Evolutionary conservation across 129 eudicot genomes (phyloP), one percentile per base, ranked within the genome.

Genomic region (Logfia minima): DNA sequence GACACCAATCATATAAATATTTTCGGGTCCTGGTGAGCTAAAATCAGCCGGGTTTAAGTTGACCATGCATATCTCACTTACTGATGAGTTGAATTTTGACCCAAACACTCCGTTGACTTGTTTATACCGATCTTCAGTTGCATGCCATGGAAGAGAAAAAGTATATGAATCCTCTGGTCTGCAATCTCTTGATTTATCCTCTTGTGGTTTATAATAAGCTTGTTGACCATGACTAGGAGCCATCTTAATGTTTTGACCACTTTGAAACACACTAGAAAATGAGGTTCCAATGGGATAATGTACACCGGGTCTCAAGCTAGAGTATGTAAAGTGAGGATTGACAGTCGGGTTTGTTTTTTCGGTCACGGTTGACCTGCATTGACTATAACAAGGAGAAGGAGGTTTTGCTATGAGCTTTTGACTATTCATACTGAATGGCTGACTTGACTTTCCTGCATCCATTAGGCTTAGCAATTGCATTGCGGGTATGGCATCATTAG

Each of bases 1-100:
- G 9, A 70, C 81, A 26, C 41, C 62, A 13, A 87, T 75, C 75
- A 86, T 91, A 68, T 76, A 89, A 31, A 26, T 41, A 29, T 87
- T 89, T 48, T 86, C 82, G 21, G 85, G 81, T n/a, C 89, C 90
- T 3, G 97, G 97, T 61, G 79, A 43, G 71, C 87, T 85, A 72
- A 88, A 88, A 79, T 93, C 98, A 68, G 97, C 95, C 18, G 98
- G 98, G 74, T 93, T 93, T 79, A 35, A 63, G 86, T 91, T 93
- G 8, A 91, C 45, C 1, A 71, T 66, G 84, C 98, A 93, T 5
- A 80, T 75, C 29, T 64, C 86, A 31, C 63, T 75, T 55, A 69
- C 37, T 17, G 74, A 28, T 6, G 45, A 41, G 64, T 58, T 72
- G 21, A 56, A 32, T 23, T n/a, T 5, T 22, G 85, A 79, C 48